These are phyloP conservation scores for Nothomitra cinnamomea DNA, from an alignment of 2,329 filamentous ascomycete species.

Conservation along the genomic window DNA sequence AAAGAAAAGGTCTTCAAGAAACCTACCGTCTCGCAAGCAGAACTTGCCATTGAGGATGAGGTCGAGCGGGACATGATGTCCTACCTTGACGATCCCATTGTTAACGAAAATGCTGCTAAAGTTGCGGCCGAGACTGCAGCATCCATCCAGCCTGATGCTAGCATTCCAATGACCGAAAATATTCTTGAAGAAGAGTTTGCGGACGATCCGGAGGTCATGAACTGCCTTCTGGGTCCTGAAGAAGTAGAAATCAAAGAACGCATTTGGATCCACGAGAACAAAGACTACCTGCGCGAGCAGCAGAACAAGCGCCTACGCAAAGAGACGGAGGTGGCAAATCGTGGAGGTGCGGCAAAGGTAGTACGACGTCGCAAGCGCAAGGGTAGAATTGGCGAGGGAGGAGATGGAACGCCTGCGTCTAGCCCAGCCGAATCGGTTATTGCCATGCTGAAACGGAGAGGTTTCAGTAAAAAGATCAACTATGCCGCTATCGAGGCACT, in stretches of 20 bases:
- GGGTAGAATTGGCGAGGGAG: slow-evolving; percentile 30
- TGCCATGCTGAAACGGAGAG: slow-evolving; percentile 48
- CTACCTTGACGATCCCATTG: slow-evolving; percentile 44
- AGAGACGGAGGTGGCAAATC: slow-evolving; percentile 40
- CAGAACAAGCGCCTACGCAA: slow-evolving; percentile 68
- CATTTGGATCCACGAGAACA: slow-evolving; percentile 90
- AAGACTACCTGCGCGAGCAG: slow-evolving; percentile 76
- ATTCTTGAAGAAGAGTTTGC: slow-evolving; percentile 58
- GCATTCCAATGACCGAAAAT: slow-evolving; percentile 16
- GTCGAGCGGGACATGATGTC: slow-evolving; percentile 55
- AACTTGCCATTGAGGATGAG: slow-evolving; percentile 36
- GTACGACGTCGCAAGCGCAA: slow-evolving; percentile 31
- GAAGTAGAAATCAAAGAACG: slow-evolving; percentile 74
- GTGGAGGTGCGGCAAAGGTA: slow-evolving; percentile 21
- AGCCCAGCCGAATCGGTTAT: slow-evolving; percentile 53
- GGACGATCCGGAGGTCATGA: slow-evolving; percentile 72
- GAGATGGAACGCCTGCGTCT: slow-evolving; percentile 42
- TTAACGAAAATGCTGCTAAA: slow-evolving; percentile 27
- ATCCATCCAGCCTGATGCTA: not conserved
- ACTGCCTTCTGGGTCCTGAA: slow-evolving; percentile 55
- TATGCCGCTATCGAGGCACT: slow-evolving; percentile 46
- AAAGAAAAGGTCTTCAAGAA: slow-evolving; percentile 18
- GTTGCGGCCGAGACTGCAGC: slow-evolving; percentile 1
- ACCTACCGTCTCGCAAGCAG: slow-evolving; percentile 10
- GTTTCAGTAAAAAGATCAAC: slow-evolving; percentile 59